A percentile compares a stretch with the other conserved stretches of the same genome.
These are phyloP conservation scores for Penicillium freii DNA, from an alignment of 2,329 filamentous ascomycete species.

Conservation along the genomic window DNA sequence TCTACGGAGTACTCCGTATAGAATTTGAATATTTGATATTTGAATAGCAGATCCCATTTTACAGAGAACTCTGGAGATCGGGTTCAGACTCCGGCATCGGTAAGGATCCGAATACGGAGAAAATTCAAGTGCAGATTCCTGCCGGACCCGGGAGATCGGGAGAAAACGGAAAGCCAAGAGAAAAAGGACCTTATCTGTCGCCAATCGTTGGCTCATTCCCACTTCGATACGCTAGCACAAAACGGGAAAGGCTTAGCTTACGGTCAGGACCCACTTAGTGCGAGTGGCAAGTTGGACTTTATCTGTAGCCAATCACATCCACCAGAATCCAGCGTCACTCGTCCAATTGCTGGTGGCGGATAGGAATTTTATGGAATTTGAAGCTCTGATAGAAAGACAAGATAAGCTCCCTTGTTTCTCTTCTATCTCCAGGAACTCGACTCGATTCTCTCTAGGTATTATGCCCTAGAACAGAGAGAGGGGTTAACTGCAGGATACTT, in stretches of 20 bases:
- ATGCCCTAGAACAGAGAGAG: no score
- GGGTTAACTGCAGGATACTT: slow-evolving; percentile 1
- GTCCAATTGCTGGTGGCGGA: slow-evolving; percentile 19
- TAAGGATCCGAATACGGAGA: neutral
- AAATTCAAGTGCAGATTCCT: neutral
- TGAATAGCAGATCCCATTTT: neutral
- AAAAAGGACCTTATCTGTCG: slow-evolving; percentile 5
- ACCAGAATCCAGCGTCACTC: neutral
- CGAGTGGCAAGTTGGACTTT: slow-evolving; percentile 9
- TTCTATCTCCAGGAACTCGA: neutral
- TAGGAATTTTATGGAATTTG: slow-evolving; percentile 1
- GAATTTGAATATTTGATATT: no score
- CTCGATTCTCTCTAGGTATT: neutral
- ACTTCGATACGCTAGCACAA: neutral
- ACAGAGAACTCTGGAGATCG: neutral
- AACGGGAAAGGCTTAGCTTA: slow-evolving; percentile 2
- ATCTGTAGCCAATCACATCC: slow-evolving; percentile 11
- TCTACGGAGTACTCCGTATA: no score
- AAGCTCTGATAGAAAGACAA: neutral
- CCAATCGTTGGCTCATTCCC: slow-evolving; percentile 7
- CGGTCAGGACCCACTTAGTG: slow-evolving; percentile 1
- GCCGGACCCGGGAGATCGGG: neutral
- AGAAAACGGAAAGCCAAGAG: neutral
- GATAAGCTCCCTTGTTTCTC: slow-evolving; percentile 1
- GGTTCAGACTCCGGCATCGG: neutral